Base-by-base conservation (phyloP, 352 stramenopile genomes). In the Globisporangium sylvaticum region DNA sequence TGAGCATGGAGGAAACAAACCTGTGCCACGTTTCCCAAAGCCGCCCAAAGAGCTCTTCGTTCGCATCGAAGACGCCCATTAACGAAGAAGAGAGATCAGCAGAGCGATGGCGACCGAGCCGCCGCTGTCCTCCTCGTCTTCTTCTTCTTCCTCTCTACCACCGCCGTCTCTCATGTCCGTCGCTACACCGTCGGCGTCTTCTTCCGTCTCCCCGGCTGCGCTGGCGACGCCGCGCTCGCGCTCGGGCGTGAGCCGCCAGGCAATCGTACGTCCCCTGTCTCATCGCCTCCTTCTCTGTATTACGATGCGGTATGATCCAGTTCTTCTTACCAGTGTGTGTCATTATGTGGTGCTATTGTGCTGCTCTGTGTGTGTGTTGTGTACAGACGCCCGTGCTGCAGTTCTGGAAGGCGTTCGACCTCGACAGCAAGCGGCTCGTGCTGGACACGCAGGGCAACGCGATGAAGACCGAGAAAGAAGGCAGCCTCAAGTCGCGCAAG, bases 371-470 rank as follows among this genome's bases (percentile, higher is more conserved):
- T 46, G 15, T 24, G 25, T 25, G 18, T 32, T 46, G 31, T 62
- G 25, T 46, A 9, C 65, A 87, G 79, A 64, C 48, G 22, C 80
- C 87, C 0, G 87, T 95, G 67, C 66, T 92, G 27, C 78, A 92
- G 72, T 95, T 92, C 74, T 95, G 85, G 87, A 92, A 92, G 63
- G 80, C 83, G 15, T 95, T 95, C 37, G 87, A 95, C 73, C 78
- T 95, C 22, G 87, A 95, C 69, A 95, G 85, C 68, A 95, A 95
- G 75, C 87, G 87, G 27, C 77, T 92, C 52, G 66, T 80, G 64
- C 63, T 95, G 58, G 87, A 94, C 65, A 84, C 84, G 10, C 87
- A 95, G 63, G 85, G 87, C 32, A 81, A 74, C 22, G 70, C 82
- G 29, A 95, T 95, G 83, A 91, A 91, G 73, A 92, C 77, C 10